Conservation (phyloP, 2,329 filamentous ascomycete species). For the Xylariaceae sp. region DNA sequence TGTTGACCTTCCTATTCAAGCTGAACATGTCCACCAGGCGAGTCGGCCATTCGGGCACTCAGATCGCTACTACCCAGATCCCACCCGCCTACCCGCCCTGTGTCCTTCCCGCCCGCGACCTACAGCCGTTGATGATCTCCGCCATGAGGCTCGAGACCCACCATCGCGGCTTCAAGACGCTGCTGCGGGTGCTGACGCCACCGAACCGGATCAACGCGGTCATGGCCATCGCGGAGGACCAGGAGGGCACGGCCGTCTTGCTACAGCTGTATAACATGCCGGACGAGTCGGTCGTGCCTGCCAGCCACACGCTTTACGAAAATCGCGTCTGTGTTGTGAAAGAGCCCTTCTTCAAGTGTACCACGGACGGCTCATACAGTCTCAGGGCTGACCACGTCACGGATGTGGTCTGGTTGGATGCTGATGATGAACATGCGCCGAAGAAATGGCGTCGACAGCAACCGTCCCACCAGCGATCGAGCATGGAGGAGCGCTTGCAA, state of each 20-base stretch:
- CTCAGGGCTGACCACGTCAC: constrained; percentile 46
- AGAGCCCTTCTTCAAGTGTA: constrained; percentile 43
- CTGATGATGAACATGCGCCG: constrained; percentile 32
- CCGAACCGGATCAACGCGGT: constrained; percentile 10
- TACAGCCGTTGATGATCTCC: constrained; percentile 18
- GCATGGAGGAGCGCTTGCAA: constrained; percentile 14
- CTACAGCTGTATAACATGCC: constrained; percentile 36
- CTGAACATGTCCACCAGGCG: too few relatives aligned
- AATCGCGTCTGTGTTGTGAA: constrained; percentile 38
- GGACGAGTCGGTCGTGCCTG: constrained; percentile 25
- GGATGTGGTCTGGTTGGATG: constrained; percentile 35
- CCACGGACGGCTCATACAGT: constrained; percentile 30
- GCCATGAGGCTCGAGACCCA: constrained; percentile 24
- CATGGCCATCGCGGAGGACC: constrained; percentile 31
- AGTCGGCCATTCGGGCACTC: too few relatives aligned
- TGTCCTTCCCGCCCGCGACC: constrained; percentile 8
- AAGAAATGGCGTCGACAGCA: constrained; percentile 23
- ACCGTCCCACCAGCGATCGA: constrained; percentile 4
- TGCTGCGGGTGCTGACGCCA: constrained; percentile 14
- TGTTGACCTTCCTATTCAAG: too few relatives aligned
- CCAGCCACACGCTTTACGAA: constrained; percentile 25
- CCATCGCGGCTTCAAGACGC: constrained; percentile 15
- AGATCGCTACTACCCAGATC: too few relatives aligned
- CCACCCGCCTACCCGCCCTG: constrained; percentile 20
- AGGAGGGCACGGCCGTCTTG: constrained; percentile 25